phyloP scores from a whole-genome alignment of 345 rosid genomes.

The Melaleuca quinquenervia region DNA sequence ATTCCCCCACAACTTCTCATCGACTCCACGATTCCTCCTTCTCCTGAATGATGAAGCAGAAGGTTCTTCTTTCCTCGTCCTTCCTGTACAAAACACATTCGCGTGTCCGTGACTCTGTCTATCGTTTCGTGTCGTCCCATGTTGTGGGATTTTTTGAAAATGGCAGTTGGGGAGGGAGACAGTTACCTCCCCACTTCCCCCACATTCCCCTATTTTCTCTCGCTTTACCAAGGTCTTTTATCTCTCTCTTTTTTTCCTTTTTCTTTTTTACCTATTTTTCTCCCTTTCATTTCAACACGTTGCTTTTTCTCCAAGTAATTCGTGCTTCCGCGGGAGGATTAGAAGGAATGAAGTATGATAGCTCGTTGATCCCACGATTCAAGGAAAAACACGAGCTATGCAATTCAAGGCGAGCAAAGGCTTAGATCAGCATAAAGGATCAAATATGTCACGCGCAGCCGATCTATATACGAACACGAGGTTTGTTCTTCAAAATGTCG shows the following conservation, averaged over 20 bases:
- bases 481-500: neutral
- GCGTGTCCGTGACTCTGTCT: neutral
- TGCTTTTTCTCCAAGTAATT: neutral
- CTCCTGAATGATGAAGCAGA: neutral
- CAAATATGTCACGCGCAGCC: rapidly evolving
- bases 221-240: neutral
- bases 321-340: neutral
- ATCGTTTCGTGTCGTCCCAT: neutral
- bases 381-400: neutral
- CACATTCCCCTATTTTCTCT: neutral
- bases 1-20: neutral
- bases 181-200: constrained; percentile 2
- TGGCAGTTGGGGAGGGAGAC: neutral
- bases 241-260: neutral
- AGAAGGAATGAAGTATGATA: neutral
- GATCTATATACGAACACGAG: neutral
- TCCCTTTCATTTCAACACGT: neutral
- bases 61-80: neutral
- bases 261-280: neutral
- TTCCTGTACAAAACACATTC: neutral
- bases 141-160: neutral
- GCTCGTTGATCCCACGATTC: neutral
- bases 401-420: neutral
- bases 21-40: neutral
- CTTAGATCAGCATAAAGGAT: neutral